These are phyloP conservation scores for Cryomyces minteri DNA, from an alignment of 495 filamentous ascomycete genomes.

Conservation along the genomic window DNA sequence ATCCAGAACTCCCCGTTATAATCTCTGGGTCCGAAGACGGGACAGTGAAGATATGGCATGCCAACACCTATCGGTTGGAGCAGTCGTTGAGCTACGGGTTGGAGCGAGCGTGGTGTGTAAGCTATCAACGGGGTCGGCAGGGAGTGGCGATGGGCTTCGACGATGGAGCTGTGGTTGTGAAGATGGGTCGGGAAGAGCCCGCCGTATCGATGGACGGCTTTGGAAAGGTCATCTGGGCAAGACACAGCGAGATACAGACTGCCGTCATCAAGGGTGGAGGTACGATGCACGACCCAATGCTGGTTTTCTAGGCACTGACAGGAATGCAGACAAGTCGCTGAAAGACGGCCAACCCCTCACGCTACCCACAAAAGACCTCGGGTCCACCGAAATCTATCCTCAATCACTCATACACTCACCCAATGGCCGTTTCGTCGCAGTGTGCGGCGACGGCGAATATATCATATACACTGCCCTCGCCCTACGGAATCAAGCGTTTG, in stretches of 20 bases:
- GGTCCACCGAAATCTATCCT: conserved; percentile 90
- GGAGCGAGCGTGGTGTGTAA: conserved; percentile 93
- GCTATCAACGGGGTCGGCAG: conserved; percentile 84
- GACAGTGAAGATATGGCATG: conserved; percentile 97
- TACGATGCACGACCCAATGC: conserved; percentile 13
- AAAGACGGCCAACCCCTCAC: conserved; percentile 81
- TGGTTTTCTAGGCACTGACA: not conserved
- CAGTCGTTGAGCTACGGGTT: conserved; percentile 90
- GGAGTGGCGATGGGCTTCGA: conserved; percentile 93
- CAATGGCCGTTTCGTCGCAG: conserved; percentile 91
- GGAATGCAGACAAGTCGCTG: conserved; percentile 39
- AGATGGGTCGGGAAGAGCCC: conserved; percentile 92
- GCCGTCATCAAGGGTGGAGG: conserved; percentile 83
- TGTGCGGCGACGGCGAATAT: conserved; percentile 95
- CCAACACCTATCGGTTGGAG: conserved; percentile 87
- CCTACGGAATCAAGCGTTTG: conserved; percentile 95
- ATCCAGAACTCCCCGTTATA: conserved; percentile 91
- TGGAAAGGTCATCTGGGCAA: conserved; percentile 90
- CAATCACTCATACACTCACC: conserved; percentile 89
- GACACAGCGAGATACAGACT: conserved; percentile 84
- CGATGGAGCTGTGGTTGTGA: conserved; percentile 92
- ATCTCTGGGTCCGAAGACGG: conserved; percentile 98
- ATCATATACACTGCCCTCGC: conserved; percentile 97
- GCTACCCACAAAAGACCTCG: conserved; percentile 82
- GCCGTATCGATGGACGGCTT: conserved; percentile 93